Percentiles rank a stretch among this genome's conserved stretches.
phyloP scores from a whole-genome alignment of 768 basidiomycete genomes.

The Termitomyces bulborhizus region DNA sequence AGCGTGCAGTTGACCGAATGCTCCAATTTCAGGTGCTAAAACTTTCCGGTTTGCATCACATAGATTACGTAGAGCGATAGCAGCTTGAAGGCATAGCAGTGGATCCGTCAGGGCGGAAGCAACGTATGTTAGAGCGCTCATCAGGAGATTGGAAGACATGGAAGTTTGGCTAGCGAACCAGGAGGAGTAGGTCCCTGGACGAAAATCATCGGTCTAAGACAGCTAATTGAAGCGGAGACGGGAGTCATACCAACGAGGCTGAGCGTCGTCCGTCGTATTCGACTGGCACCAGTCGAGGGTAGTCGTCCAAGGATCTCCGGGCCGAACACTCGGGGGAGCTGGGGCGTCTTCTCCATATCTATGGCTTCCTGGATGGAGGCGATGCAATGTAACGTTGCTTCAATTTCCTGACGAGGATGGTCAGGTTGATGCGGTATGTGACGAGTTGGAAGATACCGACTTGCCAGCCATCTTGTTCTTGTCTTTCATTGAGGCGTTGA shows the following conservation, averaged over 20 bases:
- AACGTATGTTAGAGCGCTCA: constrained; percentile 64
- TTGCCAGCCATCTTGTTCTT: constrained; percentile 64
- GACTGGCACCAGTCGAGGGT: constrained; percentile 55
- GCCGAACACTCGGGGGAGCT: constrained; percentile 65
- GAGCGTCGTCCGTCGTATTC: constrained; percentile 70
- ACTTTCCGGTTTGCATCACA: constrained; percentile 88
- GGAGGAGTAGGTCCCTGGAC: constrained; percentile 63
- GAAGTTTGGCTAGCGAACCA: constrained; percentile 61
- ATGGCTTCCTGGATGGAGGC: constrained; percentile 87
- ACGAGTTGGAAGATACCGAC: constrained; percentile 29
- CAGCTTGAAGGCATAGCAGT: constrained; percentile 61
- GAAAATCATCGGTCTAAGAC: neutral
- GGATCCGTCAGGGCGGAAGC: constrained; percentile 65
- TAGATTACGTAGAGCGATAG: constrained; percentile 75
- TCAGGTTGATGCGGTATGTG: neutral
- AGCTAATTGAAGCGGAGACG: neutral
- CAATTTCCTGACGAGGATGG: constrained; percentile 54
- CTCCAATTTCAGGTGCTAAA: constrained; percentile 75
- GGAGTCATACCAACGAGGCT: constrained; percentile 61
- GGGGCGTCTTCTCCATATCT: constrained; percentile 42
- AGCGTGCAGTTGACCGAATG: constrained; percentile 81
- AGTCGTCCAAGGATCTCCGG: constrained; percentile 62
- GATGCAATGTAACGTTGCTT: constrained; percentile 82
- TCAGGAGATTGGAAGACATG: constrained; percentile 39
- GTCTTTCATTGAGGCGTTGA: constrained; percentile 40